Percentiles rank a stretch among this genome's conserved stretches.
Evolutionary conservation across 176 grass and related monocot species (phyloP).

Genomic region (Elymus sibiricus): DNA sequence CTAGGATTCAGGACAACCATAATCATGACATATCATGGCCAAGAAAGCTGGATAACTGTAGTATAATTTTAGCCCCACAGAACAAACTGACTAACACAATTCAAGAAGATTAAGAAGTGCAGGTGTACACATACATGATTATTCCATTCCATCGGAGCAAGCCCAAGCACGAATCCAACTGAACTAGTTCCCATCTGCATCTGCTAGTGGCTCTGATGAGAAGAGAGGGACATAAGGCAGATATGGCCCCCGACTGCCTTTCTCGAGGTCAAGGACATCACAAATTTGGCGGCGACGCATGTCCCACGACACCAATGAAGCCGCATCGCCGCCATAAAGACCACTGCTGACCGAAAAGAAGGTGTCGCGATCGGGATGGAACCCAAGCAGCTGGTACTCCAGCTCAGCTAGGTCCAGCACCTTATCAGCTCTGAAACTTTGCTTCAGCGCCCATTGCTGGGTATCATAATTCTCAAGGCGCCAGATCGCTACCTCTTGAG

Average conservation of each 20-base stretch:
- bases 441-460: neutral
- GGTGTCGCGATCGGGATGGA: neutral
- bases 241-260: neutral
- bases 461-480: neutral
- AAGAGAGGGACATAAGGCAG: neutral
- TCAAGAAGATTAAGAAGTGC: neutral
- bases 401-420: rapidly evolving
- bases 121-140: neutral
- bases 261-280: neutral
- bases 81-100: neutral
- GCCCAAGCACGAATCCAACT: neutral
- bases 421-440: neutral
- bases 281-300: neutral
- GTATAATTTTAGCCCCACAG: neutral
- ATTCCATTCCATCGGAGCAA: neutral
- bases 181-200: neutral
- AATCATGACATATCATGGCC: neutral
- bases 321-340: neutral
- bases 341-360: neutral
- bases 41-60: neutral
- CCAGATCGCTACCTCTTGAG: neutral
- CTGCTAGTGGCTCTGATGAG: neutral
- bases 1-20: neutral
- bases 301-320: neutral
- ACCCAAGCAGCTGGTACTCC: neutral